Evolutionary conservation across 352 stramenopile genomes (phyloP).

Genomic region (Globisporangium heterothallicum): DNA sequence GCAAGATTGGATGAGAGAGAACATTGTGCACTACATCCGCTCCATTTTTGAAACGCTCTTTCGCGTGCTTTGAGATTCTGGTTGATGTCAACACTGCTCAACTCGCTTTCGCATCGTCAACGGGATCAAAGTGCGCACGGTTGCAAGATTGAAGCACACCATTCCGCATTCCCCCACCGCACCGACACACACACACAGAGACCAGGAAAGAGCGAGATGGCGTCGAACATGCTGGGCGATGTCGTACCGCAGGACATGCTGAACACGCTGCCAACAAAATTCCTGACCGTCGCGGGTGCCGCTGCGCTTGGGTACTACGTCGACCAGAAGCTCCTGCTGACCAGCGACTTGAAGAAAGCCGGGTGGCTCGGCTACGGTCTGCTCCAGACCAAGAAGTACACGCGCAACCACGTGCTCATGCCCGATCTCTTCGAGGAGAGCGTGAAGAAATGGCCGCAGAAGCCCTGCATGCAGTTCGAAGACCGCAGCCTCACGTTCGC

Average conservation of each 20-base stretch:
- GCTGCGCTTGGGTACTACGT: conserved; percentile 38
- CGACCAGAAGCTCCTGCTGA: conserved; percentile 57
- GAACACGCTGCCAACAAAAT: conserved; percentile 32
- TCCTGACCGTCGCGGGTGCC: conserved; percentile 34
- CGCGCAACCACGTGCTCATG: conserved; percentile 30
- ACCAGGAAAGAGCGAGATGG: background rate
- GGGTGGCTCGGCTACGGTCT: conserved; percentile 33
- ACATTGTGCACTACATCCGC: too few species aligned
- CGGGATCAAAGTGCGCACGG: too few species aligned
- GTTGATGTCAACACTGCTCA: too few species aligned
- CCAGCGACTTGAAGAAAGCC: conserved; percentile 46
- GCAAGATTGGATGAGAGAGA: too few species aligned
- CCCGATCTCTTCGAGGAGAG: conserved; percentile 60
- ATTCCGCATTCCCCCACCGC: background rate
- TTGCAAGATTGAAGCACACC: background rate
- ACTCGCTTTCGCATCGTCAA: background rate
- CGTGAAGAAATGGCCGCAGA: conserved; percentile 47
- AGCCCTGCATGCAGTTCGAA: conserved; percentile 58
- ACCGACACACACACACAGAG: background rate
- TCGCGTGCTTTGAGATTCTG: too few species aligned
- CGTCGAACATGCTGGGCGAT: background rate
- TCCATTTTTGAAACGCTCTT: too few species aligned
- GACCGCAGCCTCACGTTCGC: conserved; percentile 40
- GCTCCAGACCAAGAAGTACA: conserved; percentile 32
- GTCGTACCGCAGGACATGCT: conserved; percentile 20